Evolutionary conservation across 768 basidiomycete species (phyloP).

Genomic region (Trametes cingulata): DNA sequence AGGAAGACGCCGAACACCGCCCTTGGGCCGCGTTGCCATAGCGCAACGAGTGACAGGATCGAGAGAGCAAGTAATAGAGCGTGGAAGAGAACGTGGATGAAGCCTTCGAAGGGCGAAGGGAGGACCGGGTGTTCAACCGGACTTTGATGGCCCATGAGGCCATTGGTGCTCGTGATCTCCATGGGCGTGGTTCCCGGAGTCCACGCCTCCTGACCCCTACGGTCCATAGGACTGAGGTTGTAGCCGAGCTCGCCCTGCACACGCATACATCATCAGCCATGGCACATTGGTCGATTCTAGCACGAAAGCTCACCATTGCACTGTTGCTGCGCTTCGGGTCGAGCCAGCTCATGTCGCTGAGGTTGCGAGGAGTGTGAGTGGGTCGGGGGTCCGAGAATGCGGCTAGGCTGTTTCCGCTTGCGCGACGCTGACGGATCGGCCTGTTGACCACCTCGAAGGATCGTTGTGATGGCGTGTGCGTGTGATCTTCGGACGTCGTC

Average conservation of each 20-base stretch:
- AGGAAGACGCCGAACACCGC: slow-evolving; percentile 67
- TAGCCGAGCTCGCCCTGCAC: slow-evolving; percentile 74
- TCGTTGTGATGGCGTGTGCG: slow-evolving; percentile 37
- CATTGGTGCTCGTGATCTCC: slow-evolving; percentile 47
- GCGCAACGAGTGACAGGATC: slow-evolving; percentile 54
- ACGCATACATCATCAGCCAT: slow-evolving; percentile 13
- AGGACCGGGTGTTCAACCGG: slow-evolving; percentile 18
- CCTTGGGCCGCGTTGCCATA: slow-evolving; percentile 57
- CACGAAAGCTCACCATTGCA: slow-evolving; percentile 55
- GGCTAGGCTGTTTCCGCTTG: slow-evolving; percentile 44
- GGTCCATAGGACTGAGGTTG: slow-evolving; percentile 56
- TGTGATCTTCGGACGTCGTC: slow-evolving; percentile 32
- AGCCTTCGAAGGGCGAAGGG: slow-evolving; percentile 40
- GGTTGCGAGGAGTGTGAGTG: slow-evolving; percentile 49
- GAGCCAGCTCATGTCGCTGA: slow-evolving; percentile 80
- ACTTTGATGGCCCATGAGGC: slow-evolving; percentile 28
- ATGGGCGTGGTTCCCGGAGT: slow-evolving; percentile 50
- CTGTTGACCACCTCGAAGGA: slow-evolving; percentile 54
- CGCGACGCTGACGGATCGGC: slow-evolving; percentile 54
- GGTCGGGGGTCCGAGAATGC: slow-evolving; percentile 44
- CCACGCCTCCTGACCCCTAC: slow-evolving; percentile 44
- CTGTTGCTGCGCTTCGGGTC: slow-evolving; percentile 71
- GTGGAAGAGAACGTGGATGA: slow-evolving; percentile 57
- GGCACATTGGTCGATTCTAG: background rate
- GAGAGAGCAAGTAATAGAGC: slow-evolving; percentile 58